These are phyloP conservation scores for Penicillium sp. DNA, from an alignment of 2,329 filamentous ascomycete species.

Conservation along the genomic window DNA sequence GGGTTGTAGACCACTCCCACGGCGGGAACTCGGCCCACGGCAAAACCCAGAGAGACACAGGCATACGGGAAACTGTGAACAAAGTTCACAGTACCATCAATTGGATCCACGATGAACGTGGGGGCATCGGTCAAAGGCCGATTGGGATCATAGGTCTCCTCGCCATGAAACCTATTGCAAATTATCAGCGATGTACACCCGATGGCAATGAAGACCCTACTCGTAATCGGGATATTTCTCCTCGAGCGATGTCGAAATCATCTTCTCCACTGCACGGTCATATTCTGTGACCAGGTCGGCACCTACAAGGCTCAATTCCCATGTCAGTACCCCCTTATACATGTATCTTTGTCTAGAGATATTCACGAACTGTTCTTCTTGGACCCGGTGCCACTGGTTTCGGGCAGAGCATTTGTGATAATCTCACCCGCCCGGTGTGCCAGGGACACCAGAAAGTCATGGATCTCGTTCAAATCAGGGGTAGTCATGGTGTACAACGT, in stretches of 20 bases:
- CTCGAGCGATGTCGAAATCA: conserved; percentile 54
- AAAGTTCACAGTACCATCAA: conserved; percentile 66
- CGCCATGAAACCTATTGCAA: conserved; percentile 53
- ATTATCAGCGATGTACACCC: neutral
- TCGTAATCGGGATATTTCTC: conserved; percentile 55
- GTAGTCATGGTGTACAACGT: conserved; percentile 9
- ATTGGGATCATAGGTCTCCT: conserved; percentile 61
- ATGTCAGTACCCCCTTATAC: neutral
- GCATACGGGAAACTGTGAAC: conserved; percentile 62
- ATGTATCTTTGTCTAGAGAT: neutral
- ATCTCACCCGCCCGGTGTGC: conserved; percentile 44
- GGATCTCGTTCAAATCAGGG: conserved; percentile 41
- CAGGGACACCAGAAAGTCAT: conserved; percentile 42
- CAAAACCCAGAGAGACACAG: conserved; percentile 60
- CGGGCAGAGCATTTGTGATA: conserved; percentile 45
- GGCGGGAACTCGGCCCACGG: conserved; percentile 50
- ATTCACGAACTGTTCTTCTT: conserved; percentile 47
- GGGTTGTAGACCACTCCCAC: conserved; percentile 65
- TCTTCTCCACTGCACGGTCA: conserved; percentile 61
- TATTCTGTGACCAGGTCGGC: conserved; percentile 66
- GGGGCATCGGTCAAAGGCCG: conserved; percentile 53
- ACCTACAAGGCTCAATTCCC: conserved; percentile 34
- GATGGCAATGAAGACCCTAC: conserved; percentile 32
- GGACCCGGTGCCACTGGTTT: conserved; percentile 37
- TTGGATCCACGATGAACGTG: conserved; percentile 64